Percentiles rank a stretch among this genome's conserved stretches.
Evolutionary conservation across 2,329 filamentous ascomycete genomes (phyloP).

Genomic region (Aspergillus sp.): DNA sequence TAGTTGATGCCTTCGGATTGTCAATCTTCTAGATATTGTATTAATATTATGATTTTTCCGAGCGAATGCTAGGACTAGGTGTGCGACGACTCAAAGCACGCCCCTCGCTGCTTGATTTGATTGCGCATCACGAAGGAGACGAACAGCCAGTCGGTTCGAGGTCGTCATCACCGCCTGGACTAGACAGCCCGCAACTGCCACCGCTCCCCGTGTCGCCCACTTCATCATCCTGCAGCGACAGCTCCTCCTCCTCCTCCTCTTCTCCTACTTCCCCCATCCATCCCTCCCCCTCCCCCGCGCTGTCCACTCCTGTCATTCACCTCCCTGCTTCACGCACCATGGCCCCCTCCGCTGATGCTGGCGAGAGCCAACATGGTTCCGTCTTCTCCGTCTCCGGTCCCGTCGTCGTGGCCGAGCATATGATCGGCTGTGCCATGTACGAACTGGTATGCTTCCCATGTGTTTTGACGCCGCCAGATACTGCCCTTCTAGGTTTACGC

Average conservation of each 20-base stretch:
- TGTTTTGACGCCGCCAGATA: slow-evolving; percentile 6
- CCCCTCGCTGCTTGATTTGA: slow-evolving; percentile 64
- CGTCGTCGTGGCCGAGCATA: slow-evolving; percentile 95
- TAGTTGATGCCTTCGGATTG: background rate
- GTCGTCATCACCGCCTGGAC: slow-evolving; percentile 39
- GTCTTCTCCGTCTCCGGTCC: slow-evolving; percentile 78
- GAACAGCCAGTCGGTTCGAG: slow-evolving; percentile 15
- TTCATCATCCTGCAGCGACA: slow-evolving; percentile 30
- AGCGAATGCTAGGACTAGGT: slow-evolving; percentile 57
- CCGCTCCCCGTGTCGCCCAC: slow-evolving; percentile 49
- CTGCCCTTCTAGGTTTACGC: background rate
- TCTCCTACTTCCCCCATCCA: slow-evolving; percentile 30
- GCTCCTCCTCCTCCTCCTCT: slow-evolving; percentile 20
- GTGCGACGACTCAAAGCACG: slow-evolving; percentile 60
- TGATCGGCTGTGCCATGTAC: slow-evolving; percentile 99
- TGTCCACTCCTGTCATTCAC: slow-evolving; percentile 27
- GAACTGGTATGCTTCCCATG: slow-evolving; percentile 69
- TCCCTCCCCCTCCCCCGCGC: slow-evolving; percentile 20
- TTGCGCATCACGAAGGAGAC: slow-evolving; percentile 32
- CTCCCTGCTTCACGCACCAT: slow-evolving; percentile 37
- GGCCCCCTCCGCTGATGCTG: slow-evolving; percentile 45
- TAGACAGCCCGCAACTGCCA: slow-evolving; percentile 41
- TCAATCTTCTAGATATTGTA: background rate
- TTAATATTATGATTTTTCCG: slow-evolving; percentile 5
- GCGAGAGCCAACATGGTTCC: slow-evolving; percentile 60